Base-by-base conservation (phyloP, 345 rosid species). In the Balakata baccata region DNA sequence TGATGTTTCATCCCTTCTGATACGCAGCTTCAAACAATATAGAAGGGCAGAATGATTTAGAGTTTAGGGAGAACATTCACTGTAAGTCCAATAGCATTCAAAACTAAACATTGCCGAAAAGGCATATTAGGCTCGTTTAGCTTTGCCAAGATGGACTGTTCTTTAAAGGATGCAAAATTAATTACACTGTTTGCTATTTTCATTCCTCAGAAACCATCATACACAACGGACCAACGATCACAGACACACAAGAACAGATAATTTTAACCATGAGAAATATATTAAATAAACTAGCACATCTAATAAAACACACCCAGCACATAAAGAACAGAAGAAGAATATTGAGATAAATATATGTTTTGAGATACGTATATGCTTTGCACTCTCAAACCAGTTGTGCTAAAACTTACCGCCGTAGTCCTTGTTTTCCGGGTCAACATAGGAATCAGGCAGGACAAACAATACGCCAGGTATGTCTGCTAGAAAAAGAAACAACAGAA, bases 371-470 rank as follows among this genome's bases (percentile, higher is more conserved):
- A 29, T 29, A 29, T 1, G 34, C 41, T 6, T 7, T 25, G 20
- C 8, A 25, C 22, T 34, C 47, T 53, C 34, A 45, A 12, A 11
- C 39, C 18, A 43, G 29, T 46, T 29, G 22, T 12, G 3, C 53
- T 65, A 68, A 68, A 34, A 23, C 83, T 84, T 85, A 92, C 99
- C 98, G 2, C 99, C 97, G 80, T 92, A 95, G 73, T 95, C 98
- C 78, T 92, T 89, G 89, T 89, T 56, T 69, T 92, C 98, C 25
- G 93, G 88, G 68, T 93, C 97, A 12, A 95, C 97, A 76, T 91
- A 93, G 1, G 99, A 95, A 78, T 95, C 98, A 0, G 98, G 98
- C 37, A 95, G 91, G 78, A 93, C 94, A 66, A 95, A 95, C 65
- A 95, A 75, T 64, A 93, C 98, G 52, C 97, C 98, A 0, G 98